Percentiles rank a stretch among this genome's conserved stretches.
These are phyloP conservation scores for Coemansia erecta DNA, from an alignment of 192 early-diverging fungal genomes.

Conservation along the genomic window DNA sequence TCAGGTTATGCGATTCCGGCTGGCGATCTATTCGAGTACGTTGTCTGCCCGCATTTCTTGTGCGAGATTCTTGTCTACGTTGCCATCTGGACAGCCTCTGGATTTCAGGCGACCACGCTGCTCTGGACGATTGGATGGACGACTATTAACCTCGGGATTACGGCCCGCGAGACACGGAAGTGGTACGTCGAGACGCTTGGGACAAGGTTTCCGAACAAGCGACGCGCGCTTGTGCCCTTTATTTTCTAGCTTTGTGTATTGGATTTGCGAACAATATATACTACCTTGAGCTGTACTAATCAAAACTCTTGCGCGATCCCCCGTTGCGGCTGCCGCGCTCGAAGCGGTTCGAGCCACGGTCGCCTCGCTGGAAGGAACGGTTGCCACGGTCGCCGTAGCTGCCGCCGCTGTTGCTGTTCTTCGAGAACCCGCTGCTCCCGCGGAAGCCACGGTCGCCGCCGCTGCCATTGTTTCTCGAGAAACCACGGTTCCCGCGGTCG, in stretches of 20 bases:
- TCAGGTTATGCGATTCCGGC: conserved; percentile 60
- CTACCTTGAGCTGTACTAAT: background rate
- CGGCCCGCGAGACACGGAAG: conserved; percentile 61
- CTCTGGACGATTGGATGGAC: conserved; percentile 60
- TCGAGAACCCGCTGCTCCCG: too few species aligned
- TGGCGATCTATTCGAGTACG: conserved; percentile 65
- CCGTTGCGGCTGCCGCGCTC: too few species aligned
- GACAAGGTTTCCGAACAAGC: conserved; percentile 34
- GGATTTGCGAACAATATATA: background rate
- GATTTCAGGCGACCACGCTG: conserved; percentile 40
- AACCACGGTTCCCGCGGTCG: background rate
- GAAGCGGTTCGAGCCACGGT: conserved; percentile 3
- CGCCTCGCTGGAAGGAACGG: background rate
- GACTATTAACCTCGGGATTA: conserved; percentile 58
- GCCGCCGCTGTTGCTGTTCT: background rate
- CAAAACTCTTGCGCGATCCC: background rate
- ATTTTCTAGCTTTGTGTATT: background rate
- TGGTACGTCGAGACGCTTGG: conserved; percentile 71
- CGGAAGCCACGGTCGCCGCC: background rate
- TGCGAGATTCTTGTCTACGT: conserved; percentile 71
- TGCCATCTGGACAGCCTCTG: conserved; percentile 56
- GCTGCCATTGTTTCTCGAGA: too few species aligned
- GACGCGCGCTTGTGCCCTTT: conserved; percentile 37
- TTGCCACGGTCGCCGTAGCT: conserved; percentile 6
- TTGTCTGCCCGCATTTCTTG: conserved; percentile 68